Base-by-base conservation (phyloP, 768 basidiomycete genomes). In the Mycena crocata region DNA sequence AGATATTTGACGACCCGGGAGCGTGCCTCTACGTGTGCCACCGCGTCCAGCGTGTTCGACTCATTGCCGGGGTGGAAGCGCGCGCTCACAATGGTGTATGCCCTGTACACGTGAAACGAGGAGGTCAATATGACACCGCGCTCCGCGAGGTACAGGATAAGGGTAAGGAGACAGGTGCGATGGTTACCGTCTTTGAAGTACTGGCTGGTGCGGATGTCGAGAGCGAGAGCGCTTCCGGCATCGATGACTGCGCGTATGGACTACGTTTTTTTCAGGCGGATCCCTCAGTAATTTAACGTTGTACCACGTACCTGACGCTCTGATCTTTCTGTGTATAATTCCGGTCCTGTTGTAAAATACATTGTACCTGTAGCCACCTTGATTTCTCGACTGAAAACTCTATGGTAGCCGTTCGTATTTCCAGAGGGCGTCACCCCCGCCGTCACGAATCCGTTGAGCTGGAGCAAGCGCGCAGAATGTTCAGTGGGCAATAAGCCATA, bases 31-130 rank as follows among this genome's bases (percentile, higher is more conserved):
- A 28, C 59, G 21, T 39, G 60, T 42, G 66, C 69, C 21, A 28
- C 59, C 28, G 37, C 34, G 44, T 58, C 37, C 15, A 67, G 60
- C 17, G 51, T 31, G 50, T 64, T 71, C 26, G 66, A 67, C 55
- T 70, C 62, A 54, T 70, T 70, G n/a, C 62, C 62, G 45, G 54
- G 66, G 30, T 67, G 69, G 44, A 70, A 70, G 14, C 69, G 62
- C 6, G 69, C 66, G 23, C 66, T 64, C 30, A 62, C 30, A 19
- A 64, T 51, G 8, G 69, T 67, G 62, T 67, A 64, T 17, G 69
- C 69, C 26, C 65, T 48, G 48, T 70, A 64, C 13, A 59, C 52
- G 46, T 42, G 34, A 19, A 67, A 71, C n/a, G 55, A 57, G 19
- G 66, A 71, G 40, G 66, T 61, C 17, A 70, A 51, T 48, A 63